These are phyloP conservation scores for Xylaria venustula DNA, from an alignment of 495 filamentous ascomycete species.

Conservation along the genomic window DNA sequence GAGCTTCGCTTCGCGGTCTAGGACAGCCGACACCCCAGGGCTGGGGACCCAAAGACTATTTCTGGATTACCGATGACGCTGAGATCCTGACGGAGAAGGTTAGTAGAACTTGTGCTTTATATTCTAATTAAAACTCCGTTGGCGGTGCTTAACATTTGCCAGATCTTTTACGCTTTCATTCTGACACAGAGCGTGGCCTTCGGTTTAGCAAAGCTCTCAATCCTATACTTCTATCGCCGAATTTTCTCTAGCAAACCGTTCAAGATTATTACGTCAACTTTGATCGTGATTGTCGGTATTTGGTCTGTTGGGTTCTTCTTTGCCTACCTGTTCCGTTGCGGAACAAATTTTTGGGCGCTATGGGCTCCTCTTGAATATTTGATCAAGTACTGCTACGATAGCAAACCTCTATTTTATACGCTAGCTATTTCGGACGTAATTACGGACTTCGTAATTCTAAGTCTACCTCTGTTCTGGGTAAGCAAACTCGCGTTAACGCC, in stretches of 20 bases:
- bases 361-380: slow-evolving; percentile 14
- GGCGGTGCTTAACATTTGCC: background rate
- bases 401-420: background rate
- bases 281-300: slow-evolving; percentile 13
- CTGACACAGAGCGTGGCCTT: slow-evolving; percentile 32
- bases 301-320: slow-evolving; percentile 27
- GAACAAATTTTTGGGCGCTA: slow-evolving; percentile 12
- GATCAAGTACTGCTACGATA: slow-evolving; percentile 2
- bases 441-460: slow-evolving; percentile 16
- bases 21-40: slow-evolving; percentile 5
- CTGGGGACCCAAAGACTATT: background rate
- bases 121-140: background rate
- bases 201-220: slow-evolving; percentile 38
- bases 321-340: slow-evolving; percentile 18
- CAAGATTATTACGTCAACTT: slow-evolving; percentile 9
- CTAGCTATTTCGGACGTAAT: slow-evolving; percentile 17
- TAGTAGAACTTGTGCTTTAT: background rate
- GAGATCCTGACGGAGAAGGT: slow-evolving; percentile 7
- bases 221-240: slow-evolving; percentile 30
- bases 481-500: background rate
- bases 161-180: slow-evolving; percentile 5
- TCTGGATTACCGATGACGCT: background rate
- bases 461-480: background rate
- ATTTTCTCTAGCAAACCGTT: slow-evolving; percentile 27
- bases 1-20: background rate